Evolutionary conservation across 192 early-diverging fungal genomes (phyloP), one percentile per base, ranked within the genome.

Genomic region (Entophlyctis luteolus): DNA sequence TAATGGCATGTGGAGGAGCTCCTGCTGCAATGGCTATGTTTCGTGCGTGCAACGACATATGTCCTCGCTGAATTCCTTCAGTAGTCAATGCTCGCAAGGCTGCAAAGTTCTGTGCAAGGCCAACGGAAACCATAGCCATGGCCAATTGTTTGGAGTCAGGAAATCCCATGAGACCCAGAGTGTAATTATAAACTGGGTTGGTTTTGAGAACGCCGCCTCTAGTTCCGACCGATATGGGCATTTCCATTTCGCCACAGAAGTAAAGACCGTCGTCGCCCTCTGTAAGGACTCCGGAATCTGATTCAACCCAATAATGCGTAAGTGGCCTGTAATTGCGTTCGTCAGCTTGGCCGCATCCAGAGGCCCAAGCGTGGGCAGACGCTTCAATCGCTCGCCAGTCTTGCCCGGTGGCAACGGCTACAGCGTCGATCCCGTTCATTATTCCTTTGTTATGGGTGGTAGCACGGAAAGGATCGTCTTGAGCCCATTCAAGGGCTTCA

Each of bases 401-500:
- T 62, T 90, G 89, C 0, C 89, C 89, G 2, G 87, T 85, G 3
- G 89, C 89, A 37, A 90, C 56, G 1, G 87, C 87, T n/a, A 90
- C 87, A 31, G 89, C 87, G 65, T 90, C 89, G 54, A 90, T 85
- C 3, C 89, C 89, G 71, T 90, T 90, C 88, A 90, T 89, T 42
- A 90, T 88, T 3, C 89, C 89, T 69, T 90, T 90, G 78, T 90
- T 90, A 62, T 90, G 87, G 0, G 89, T 90, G 1, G 86, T 80
- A 10, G 89, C 88, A 16, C 89, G 79, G 63, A 79, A 90, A 29
- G 84, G 84, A 49, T 90, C 89, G 20, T 86, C 73, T 25, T 77
- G 73, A 1, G 89, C 89, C 85, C 83, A 89, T 45, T 89, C 82
- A 55, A 77, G 80, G 27, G 88, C 88, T 48, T 90, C 88, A 36